These are phyloP conservation scores for Raphidocelis subcapitata DNA, from an alignment of 139 green algal genomes.

Conservation along the genomic window DNA sequence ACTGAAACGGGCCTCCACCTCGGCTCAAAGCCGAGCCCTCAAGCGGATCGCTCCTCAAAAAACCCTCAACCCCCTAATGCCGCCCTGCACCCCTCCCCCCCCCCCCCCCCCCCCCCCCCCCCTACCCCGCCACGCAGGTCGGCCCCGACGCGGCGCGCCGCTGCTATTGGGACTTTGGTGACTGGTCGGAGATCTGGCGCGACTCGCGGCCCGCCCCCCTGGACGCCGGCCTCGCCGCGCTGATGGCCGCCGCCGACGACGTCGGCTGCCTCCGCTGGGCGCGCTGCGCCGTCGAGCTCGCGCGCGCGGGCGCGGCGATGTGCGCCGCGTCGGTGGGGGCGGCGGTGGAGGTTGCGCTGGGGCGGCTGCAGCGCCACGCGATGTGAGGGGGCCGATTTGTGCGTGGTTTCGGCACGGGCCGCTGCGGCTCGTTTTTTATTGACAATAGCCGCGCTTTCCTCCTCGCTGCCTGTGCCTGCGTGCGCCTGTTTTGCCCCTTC, in stretches of 20 bases:
- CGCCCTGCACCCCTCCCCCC: no score
- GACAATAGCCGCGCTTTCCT: no score
- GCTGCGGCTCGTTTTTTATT: no score
- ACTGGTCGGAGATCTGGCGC: slow-evolving; percentile 72
- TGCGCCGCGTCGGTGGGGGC: slow-evolving; percentile 47
- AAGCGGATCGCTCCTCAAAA: no score
- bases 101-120: no score
- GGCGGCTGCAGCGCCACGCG: slow-evolving; percentile 5
- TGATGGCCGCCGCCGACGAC: slow-evolving; percentile 28
- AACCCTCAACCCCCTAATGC: no score
- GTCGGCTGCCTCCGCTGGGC: slow-evolving; percentile 61
- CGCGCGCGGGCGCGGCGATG: slow-evolving; percentile 48
- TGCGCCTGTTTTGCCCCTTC: no score
- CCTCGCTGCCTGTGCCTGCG: no score
- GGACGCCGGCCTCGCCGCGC: slow-evolving; percentile 30
- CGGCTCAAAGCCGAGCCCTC: no score
- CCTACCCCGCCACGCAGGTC: slow-evolving; percentile 14
- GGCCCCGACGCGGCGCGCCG: slow-evolving; percentile 34
- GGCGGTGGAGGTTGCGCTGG: slow-evolving; percentile 40
- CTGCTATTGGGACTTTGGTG: slow-evolving; percentile 84
- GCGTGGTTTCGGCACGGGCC: no score
- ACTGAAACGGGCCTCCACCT: no score
- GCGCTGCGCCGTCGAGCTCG: slow-evolving; percentile 60
- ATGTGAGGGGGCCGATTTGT: no score
- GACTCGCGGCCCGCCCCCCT: slow-evolving; percentile 49